Evolutionary conservation across 345 rosid species (phyloP), one percentile per base, ranked within the genome.

Genomic region (Boechera divaricarpa): DNA sequence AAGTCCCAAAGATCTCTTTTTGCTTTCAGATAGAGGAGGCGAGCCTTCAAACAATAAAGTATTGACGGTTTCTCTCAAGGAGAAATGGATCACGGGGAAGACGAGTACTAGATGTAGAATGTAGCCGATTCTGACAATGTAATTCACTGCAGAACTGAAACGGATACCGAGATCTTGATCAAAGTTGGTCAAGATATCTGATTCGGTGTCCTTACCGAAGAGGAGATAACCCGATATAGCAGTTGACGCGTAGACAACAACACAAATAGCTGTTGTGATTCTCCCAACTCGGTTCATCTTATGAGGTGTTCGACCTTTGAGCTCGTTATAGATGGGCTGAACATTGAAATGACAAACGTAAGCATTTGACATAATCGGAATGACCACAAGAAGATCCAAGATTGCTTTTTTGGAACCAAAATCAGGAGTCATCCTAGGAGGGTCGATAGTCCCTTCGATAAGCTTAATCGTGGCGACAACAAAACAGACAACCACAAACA

Each of bases 21-120:
- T 86, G 83, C 93, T 91, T 83, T 95, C 97, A 28, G 76, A 7
- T 3, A 95, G 89, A 6, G 99, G 97, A 83, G 89, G 80, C 5
- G 89, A 85, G 58, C 89, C 83, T 81, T 85, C 84, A 65, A 92
- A 95, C 45, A 92, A 56, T 74, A 95, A 76, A 33, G 77, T 72
- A 70, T 89, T 90, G 47, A 95, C 97, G 1, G 98, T 88, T 79
- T 95, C 94, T 57, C 99, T 81, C 44, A 95, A 81, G 13, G 98
- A 92, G 85, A 95, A 95, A 86, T 95, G 98, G 73, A 95, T 83
- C 35, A 95, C 98, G 0, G 99, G 99, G 82, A 95, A 95, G 79
- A 95, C 99, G 62, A 95, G 98, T 61, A 95, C 83, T 80, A 95
- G 83, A 79, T 95, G 99, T 58, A 95, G 81, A 87, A 95, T 77